Base-by-base conservation (phyloP, 345 rosid species). In the Heritiera fomes region DNA sequence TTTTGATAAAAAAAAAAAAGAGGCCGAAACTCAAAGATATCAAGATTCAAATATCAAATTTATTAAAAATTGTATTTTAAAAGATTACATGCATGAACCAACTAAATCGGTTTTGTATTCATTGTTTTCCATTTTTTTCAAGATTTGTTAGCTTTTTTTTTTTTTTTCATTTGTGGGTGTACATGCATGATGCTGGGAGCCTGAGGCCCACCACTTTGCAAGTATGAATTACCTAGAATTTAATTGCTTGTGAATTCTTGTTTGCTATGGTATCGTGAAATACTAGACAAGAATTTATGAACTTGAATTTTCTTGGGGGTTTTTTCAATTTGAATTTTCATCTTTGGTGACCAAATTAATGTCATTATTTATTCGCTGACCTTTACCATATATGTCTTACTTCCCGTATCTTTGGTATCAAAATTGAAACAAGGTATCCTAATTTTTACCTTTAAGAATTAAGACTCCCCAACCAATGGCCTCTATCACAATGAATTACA, bases 401-500 rank as follows among this genome's bases (percentile, higher is more conserved):
- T 11, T 30, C 41, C 52, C 15, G 41, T 67, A 41, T 41, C 0
- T 46, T 5, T 40, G 40, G 18, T 49, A 7, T 28, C 53, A 23
- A 47, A 71, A 30, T 50, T 49, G 34, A 47, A 70, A 41, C n/a
- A n/a, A 20, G 20, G 12, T 58, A 8, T 58, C 32, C 28, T 23
- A 23, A 30, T 58, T 20, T 8, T n/a, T 3, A 58, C 40, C 73
- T 47, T 70, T 47, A 7, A 46, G 18, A 11, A 17, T 28, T 47
- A 7, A 46, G 18, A 11, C 34, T 28, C 8, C 60, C 59, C 11
- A 59, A 71, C 23, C 75, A 71, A 30, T 49, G 75, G 59, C 45
- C 60, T 32, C 60, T 71, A 32, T 46, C 61, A 5, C 61, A 71
- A 52, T 71, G 30, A 72, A 52, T 72, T 72, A 32, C 75, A 53